Base-by-base conservation (phyloP, 352 stramenopile species). In the Globisporangium viniferum region DNA sequence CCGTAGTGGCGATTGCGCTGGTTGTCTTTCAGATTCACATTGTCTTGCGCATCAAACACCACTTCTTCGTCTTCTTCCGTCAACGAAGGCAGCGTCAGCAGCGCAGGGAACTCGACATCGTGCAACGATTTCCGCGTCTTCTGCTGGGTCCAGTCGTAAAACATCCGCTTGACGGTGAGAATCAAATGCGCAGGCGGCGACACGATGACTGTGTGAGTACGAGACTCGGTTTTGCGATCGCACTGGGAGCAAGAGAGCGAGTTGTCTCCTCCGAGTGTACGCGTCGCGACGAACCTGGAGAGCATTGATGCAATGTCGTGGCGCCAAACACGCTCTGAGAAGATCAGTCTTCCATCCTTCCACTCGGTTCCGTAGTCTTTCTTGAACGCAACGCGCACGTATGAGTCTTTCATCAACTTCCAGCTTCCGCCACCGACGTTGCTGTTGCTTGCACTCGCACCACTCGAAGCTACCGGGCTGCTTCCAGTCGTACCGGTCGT, bases 361-460 rank as follows among this genome's bases (percentile, higher is more conserved):
- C 89, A 96, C 70, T 96, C 89, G 2, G 82, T 95, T 18, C 88
- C 88, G 64, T 96, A 97, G 66, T 97, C 90, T 59, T 93, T 94
- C 76, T 97, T 97, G 74, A 94, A 97, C 8, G 82, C 89, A 15
- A 97, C 67, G 39, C 90, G 90, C 24, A 97, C 86, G 57, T 95
- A 96, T 31, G 79, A 81, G 61, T 97, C 89, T 51, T 93, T 92
- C 48, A 93, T 74, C 3, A 97, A 70, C 59, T 88, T 86, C 90
- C 90, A 97, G 54, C 74, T 76, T 15, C 77, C 78, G 49, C 76
- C 53, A 3, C 10, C 22, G 22, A 35, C 31, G 9, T 12, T 61
- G 3, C 22, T 57, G 8, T 44, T 64, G 14, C 29, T 61, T n/a
- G 29, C 49, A 24, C 36, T 67, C 2, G 41, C 41, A 1, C 20